These are phyloP conservation scores for Mycena epipterygia DNA, from an alignment of 768 basidiomycete species.

Conservation along the genomic window DNA sequence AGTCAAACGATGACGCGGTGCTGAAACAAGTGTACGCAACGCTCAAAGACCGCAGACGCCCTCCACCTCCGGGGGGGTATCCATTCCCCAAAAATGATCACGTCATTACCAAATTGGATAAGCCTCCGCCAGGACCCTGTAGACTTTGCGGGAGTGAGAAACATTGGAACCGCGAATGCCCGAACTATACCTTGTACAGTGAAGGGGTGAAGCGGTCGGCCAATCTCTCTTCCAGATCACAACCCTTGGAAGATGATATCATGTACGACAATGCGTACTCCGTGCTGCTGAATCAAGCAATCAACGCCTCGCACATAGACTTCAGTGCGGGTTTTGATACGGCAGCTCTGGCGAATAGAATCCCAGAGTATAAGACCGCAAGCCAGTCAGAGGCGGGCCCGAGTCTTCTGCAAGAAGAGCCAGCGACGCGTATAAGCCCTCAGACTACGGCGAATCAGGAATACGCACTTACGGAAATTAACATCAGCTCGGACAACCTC, in stretches of 20 bases:
- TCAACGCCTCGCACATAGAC: not conserved
- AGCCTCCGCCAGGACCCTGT: slow-evolving; percentile 2
- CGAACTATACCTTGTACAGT: not conserved
- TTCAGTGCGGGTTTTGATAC: not conserved
- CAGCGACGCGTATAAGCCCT: too few species aligned
- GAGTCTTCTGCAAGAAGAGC: too few species aligned
- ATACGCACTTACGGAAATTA: too few species aligned
- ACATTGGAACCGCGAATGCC: slow-evolving; percentile 22
- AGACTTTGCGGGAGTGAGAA: slow-evolving; percentile 13
- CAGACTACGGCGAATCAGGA: too few species aligned
- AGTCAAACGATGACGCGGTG: not conserved
- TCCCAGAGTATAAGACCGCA: slow-evolving; percentile 9
- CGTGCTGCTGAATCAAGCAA: not conserved
- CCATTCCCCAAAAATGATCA: slow-evolving; percentile 16
- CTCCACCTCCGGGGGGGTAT: not conserved
- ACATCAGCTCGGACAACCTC: too few species aligned
- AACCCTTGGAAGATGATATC: slow-evolving; percentile 1
- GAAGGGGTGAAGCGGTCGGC: not conserved
- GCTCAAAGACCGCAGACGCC: not conserved
- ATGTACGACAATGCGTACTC: slow-evolving; percentile 15
- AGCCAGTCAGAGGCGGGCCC: too few species aligned
- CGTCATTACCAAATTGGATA: not conserved
- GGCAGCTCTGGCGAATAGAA: not conserved
- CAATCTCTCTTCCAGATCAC: not conserved
- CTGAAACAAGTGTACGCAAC: not conserved